These are phyloP conservation scores for Neofusicoccum sp. DNA, from an alignment of 2,329 filamentous ascomycete species.

Conservation along the genomic window DNA sequence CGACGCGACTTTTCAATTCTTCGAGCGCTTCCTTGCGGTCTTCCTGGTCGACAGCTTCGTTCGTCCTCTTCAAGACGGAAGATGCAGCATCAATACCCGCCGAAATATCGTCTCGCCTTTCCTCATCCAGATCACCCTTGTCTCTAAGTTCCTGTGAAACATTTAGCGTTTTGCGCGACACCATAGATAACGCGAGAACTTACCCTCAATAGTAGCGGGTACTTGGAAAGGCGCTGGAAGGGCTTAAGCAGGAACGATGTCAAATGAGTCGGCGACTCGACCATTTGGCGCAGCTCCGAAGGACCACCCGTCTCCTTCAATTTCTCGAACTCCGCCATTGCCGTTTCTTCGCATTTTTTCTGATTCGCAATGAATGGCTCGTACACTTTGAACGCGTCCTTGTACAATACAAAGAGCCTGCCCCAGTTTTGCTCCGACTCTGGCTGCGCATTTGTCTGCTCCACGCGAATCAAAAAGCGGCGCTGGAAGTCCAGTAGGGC, in stretches of 20 bases:
- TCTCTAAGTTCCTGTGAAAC: conserved; percentile 72
- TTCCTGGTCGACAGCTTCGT: conserved; percentile 86
- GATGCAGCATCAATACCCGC: conserved; percentile 79
- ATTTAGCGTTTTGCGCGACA: neutral
- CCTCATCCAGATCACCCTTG: conserved; percentile 71
- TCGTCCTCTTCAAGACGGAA: conserved; percentile 77
- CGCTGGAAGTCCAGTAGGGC: conserved; percentile 93
- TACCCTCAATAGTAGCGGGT: conserved; percentile 84
- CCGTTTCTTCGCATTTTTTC: conserved; percentile 82
- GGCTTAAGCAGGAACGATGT: conserved; percentile 94
- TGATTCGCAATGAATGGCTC: conserved; percentile 98
- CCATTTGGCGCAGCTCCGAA: conserved; percentile 64
- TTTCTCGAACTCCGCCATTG: conserved; percentile 81
- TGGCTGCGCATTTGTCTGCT: conserved; percentile 86
- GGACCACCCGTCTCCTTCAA: conserved; percentile 71
- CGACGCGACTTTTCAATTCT: conserved; percentile 78
- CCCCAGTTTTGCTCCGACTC: conserved; percentile 85
- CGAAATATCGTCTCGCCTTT: conserved; percentile 68
- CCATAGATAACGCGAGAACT: conserved; percentile 22
- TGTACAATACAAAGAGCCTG: conserved; percentile 80
- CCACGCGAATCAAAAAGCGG: conserved; percentile 89
- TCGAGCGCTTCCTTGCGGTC: conserved; percentile 78
- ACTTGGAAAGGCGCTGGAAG: conserved; percentile 93
- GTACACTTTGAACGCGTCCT: conserved; percentile 87
- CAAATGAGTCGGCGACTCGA: conserved; percentile 80